A percentile compares a stretch with the other conserved stretches of the same genome.
phyloP scores from a whole-genome alignment of 768 basidiomycete species.

The Boletales sp. region DNA sequence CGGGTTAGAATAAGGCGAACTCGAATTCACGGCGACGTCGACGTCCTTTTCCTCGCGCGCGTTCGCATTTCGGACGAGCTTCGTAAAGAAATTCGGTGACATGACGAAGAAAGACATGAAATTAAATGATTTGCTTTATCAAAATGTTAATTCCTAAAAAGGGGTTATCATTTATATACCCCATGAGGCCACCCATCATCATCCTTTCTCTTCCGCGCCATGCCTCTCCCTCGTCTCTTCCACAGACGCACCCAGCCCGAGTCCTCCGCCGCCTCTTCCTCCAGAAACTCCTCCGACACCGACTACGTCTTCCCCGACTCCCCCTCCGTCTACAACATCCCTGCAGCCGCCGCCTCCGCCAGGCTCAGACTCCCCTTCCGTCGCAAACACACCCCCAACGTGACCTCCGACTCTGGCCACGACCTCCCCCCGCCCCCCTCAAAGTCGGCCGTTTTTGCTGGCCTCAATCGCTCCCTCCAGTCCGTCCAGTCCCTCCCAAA shows the following conservation, averaged over 20 bases:
- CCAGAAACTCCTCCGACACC: conserved; percentile 25
- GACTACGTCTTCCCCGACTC: conserved; percentile 31
- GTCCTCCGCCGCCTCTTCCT: conserved; percentile 4
- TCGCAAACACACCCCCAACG: conserved; percentile 35
- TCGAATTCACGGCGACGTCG: no score
- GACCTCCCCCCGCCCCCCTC: conserved; percentile 55
- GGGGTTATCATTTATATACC: no score
- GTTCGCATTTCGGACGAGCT: conserved; percentile 18
- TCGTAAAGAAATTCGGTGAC: conserved; percentile 30
- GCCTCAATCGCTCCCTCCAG: conserved; percentile 46
- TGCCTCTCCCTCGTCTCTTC: conserved; percentile 15
- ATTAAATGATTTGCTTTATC: no score
- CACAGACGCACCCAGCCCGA: conserved; percentile 12
- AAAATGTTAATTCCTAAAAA: no score
- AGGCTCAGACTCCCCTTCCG: conserved; percentile 45
- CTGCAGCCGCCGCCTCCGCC: conserved; percentile 17
- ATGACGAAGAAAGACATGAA: conserved; percentile 5
- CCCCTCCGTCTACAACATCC: conserved; percentile 20
- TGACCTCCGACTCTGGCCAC: conserved; percentile 43
- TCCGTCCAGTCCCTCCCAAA: conserved; percentile 63
- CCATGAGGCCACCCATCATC: no score
- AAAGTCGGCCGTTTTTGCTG: conserved; percentile 61
- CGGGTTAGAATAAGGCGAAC: no score
- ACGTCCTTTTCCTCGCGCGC: no score
- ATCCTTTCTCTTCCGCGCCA: no score